phyloP scores from a whole-genome alignment of 179 eudicot genomes.

The Corrigiola litoralis region DNA sequence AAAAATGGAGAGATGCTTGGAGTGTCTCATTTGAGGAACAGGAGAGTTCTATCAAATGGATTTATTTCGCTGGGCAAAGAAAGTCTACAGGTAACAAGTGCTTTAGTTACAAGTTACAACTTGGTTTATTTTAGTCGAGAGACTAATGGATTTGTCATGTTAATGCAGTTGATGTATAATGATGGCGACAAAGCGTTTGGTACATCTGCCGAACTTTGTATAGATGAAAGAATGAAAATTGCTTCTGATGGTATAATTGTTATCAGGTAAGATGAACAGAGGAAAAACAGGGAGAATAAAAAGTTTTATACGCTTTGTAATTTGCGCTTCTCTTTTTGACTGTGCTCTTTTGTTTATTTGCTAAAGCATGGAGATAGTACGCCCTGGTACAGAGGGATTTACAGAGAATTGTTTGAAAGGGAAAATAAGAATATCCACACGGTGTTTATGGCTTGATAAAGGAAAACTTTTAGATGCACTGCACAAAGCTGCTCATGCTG shows the following conservation, averaged over 20 bases:
- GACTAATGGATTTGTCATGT: constrained; percentile 15
- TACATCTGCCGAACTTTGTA: constrained; percentile 81
- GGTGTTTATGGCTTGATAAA: constrained; percentile 96
- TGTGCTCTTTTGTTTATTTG: constrained; percentile 13
- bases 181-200: constrained; percentile 99
- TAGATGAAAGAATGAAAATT: constrained; percentile 85
- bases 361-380: constrained; percentile 87
- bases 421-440: constrained; percentile 90
- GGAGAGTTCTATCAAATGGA: constrained; percentile 85
- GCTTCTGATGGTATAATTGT: constrained; percentile 92
- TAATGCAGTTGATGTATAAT: constrained; percentile 84
- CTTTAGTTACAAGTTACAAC: constrained; percentile 1
- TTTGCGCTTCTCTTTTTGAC: constrained; percentile 6
- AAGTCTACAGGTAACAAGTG: constrained; percentile 67
- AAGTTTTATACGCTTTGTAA: constrained; percentile 6
- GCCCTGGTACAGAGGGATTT: constrained; percentile 54
- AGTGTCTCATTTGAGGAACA: constrained; percentile 88
- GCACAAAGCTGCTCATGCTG: constrained; percentile 89
- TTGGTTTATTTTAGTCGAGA: not conserved
- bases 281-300: not conserved
- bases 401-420: constrained; percentile 58
- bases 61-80: constrained; percentile 85
- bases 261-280: constrained; percentile 48
- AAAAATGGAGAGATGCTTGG: constrained; percentile 99
- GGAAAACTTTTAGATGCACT: constrained; percentile 97